phyloP scores from a whole-genome alignment of 2,329 filamentous ascomycete genomes.

The Mariannaea elegans region DNA sequence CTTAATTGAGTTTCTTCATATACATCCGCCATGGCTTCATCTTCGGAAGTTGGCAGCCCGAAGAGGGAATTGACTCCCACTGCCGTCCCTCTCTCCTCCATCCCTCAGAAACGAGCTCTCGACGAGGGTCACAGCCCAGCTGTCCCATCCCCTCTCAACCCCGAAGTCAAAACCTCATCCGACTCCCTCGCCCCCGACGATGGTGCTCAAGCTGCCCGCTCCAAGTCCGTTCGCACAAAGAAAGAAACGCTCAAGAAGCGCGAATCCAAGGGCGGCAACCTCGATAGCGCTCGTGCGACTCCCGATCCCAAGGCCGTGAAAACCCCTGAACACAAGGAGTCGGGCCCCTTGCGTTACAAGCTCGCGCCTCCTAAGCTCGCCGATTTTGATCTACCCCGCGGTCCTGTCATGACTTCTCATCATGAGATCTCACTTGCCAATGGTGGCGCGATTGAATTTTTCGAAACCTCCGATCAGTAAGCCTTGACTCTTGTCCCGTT shows the following conservation, averaged over 20 bases:
- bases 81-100: slow-evolving; percentile 52
- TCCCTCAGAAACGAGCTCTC: slow-evolving; percentile 72
- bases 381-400: slow-evolving; percentile 68
- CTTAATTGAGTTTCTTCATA: not conserved
- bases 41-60: slow-evolving; percentile 47
- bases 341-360: slow-evolving; percentile 68
- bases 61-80: slow-evolving; percentile 54
- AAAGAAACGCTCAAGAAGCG: slow-evolving; percentile 76
- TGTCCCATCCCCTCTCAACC: slow-evolving; percentile 79
- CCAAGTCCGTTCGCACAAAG: slow-evolving; percentile 61
- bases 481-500: slow-evolving; percentile 36
- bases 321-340: slow-evolving; percentile 53
- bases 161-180: slow-evolving; percentile 59
- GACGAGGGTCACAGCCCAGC: slow-evolving; percentile 77
- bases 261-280: slow-evolving; percentile 63
- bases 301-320: slow-evolving; percentile 61
- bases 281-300: slow-evolving; percentile 62
- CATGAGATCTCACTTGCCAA: slow-evolving; percentile 61
- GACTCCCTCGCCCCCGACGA: slow-evolving; percentile 56
- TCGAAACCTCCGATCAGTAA: slow-evolving; percentile 72
- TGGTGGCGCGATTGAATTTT: slow-evolving; percentile 64
- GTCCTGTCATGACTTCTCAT: slow-evolving; percentile 65
- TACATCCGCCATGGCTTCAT: slow-evolving; percentile 43
- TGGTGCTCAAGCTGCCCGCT: slow-evolving; percentile 47
- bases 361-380: slow-evolving; percentile 69